Evolutionary conservation across 768 basidiomycete genomes (phyloP), one percentile per base, ranked within the genome.

Genomic region (Leccinum aurantiacum): DNA sequence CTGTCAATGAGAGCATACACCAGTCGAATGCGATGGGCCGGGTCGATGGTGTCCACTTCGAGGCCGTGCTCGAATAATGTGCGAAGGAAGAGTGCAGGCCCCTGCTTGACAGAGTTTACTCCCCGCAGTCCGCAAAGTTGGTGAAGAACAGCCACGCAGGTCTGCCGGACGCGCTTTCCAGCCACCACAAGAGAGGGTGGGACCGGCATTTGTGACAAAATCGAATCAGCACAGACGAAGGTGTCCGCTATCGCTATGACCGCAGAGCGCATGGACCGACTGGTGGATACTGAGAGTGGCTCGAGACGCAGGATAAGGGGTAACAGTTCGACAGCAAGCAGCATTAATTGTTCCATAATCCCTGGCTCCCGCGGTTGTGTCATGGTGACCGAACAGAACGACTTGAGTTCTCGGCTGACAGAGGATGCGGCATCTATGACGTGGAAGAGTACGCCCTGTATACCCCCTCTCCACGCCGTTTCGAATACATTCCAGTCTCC

Each of bases 391-490:
- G 73, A 73, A 68, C 89, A 90, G 58, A 85, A 77, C 1, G 68
- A 70, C 56, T 78, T 80, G 37, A 90, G 74, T 61, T 89, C 87
- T 14, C 78, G 75, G 19, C 78, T 71, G 46, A 89, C 72, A 17
- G 78, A 79, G 14, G 72, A 63, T 54, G 86, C 75, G 53, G 84
- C 64, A 46, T 86, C 81, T 37, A 84, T 78, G 3, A 90, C 77
- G 22, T 84, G 83, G 11, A 81, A 78, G 14, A 84, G 66, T 48
- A 90, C 72, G n/a, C 86, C 86, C 60, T 85, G 84, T 5, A 76
- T 75, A 3, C 80, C 76, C 62, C 87, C 85, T 6, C 79, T 76
- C 88, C 89, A 89, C 54, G 86, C 80, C 2, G 79, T 76, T 55
- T 85, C 76, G 13, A 89, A 71, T 10, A 85, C 74, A 13, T 73